Base-by-base conservation (phyloP, 106 monocot species). In the Allium cepa region DNA sequence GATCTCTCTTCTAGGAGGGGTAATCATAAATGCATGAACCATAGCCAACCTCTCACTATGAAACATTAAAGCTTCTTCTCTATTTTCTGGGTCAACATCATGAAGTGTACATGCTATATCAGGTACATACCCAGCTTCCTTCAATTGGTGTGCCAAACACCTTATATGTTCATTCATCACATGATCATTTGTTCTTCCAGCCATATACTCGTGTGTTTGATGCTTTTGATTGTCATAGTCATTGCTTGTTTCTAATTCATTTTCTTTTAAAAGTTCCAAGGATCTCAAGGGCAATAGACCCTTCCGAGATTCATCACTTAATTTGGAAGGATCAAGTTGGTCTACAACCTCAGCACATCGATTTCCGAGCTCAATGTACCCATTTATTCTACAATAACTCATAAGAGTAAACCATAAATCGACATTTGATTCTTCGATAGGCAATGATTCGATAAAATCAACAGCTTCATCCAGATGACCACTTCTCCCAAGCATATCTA, bases 361-460 rank as follows among this genome's bases (percentile, higher is more conserved):
- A 76, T 85, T 73, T 27, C 88, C 88, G 36, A 96, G 88, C n/a
- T 88, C 86, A 14, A 67, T 18, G 66, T 86, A 61, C 7, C 96
- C 91, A 74, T 91, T 88, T 68, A 77, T 50, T 61, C 85, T 77
- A 73, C 81, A 88, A 72, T 80, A 68, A 67, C 82, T 81, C 96
- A 96, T 96, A 75, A 96, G 70, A 17, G 72, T 77, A 73, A 92
- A 91, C 96, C 96, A 96, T 62, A 88, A 73, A 81, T 83, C 74
- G 62, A 92, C 71, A 69, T 69, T 76, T 47, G 96, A 84, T 36
- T 36, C 36, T 52, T 85, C 88, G 70, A 78, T 64, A 46, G 86
- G 86, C 85, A 86, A 82, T 68, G 69, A 77, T 59, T 82, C 85
- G 64, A 92, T 75, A 71, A 88, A 92, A 18, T 96, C 88, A 46